Percentiles rank a stretch among this genome's conserved stretches.
Conservation (phyloP, 257 asterid genomes). For the Mitragyna speciosa region DNA sequence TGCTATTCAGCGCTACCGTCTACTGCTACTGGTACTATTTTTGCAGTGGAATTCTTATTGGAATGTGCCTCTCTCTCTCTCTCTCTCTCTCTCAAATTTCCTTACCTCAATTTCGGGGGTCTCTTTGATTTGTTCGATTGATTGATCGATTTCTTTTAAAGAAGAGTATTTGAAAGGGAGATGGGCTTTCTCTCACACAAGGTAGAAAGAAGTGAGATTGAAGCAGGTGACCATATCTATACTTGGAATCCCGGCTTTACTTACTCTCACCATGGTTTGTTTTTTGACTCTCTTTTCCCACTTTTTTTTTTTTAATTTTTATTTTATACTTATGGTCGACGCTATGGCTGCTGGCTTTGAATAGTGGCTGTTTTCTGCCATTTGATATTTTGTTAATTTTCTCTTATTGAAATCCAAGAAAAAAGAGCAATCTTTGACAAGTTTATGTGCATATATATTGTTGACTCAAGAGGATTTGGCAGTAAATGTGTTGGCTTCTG, state of each 20-base stretch:
- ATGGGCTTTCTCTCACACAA: constrained; percentile 33
- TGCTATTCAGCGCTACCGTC: too few species aligned
- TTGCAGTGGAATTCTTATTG: too few species aligned
- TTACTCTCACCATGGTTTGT: constrained; percentile 39
- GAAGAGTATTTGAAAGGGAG: not conserved
- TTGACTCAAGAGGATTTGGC: not conserved
- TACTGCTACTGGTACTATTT: too few species aligned
- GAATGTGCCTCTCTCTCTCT: too few species aligned
- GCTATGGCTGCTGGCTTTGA: too few species aligned
- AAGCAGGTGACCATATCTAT: constrained; percentile 37
- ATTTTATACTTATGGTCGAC: not conserved
- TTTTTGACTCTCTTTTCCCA: too few species aligned
- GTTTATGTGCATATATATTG: not conserved
- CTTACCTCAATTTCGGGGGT: not conserved
- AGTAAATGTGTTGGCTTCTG: not conserved
- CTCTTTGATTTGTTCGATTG: not conserved
- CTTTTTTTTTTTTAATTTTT: not conserved
- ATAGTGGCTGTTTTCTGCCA: not conserved
- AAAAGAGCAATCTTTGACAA: not conserved
- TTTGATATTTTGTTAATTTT: not conserved
- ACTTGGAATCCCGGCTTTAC: constrained; percentile 32
- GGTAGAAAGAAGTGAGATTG: constrained; percentile 19
- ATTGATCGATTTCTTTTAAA: too few species aligned
- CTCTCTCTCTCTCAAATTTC: not conserved
- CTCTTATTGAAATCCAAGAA: not conserved